Evolutionary conservation across 345 rosid genomes (phyloP).

Genomic region (Lagerstroemia speciosa): DNA sequence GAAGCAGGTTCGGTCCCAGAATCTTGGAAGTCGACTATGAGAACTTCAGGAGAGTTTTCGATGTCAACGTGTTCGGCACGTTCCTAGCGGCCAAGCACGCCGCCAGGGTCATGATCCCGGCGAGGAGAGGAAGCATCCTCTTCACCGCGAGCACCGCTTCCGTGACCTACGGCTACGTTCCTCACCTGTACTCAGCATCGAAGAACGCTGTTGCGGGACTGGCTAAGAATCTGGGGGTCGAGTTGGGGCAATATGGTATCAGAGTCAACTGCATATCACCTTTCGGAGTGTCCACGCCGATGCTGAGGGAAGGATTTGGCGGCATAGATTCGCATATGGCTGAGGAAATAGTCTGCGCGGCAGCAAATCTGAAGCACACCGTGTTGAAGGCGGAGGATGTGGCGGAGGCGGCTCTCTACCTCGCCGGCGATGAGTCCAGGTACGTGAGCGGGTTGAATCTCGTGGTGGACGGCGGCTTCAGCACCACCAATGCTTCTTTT

Average conservation of each 20-base stretch:
- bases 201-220: background rate
- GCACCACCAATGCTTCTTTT: constrained; percentile 2
- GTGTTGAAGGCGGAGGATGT: background rate
- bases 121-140: background rate
- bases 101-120: constrained; percentile 7
- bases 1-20: background rate
- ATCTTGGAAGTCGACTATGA: background rate
- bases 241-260: constrained; percentile 7
- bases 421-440: background rate
- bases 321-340: constrained; percentile 26
- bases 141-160: constrained; percentile 2
- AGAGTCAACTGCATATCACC: constrained; percentile 7
- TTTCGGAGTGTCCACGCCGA: background rate
- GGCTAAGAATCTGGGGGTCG: constrained; percentile 5
- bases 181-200: background rate
- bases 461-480: background rate
- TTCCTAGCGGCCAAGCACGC: constrained; percentile 1
- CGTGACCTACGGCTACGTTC: background rate
- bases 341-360: constrained; percentile 19
- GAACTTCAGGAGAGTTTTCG: background rate
- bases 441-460: constrained; percentile 3
- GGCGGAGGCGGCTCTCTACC: constrained; percentile 3
- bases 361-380: constrained; percentile 10
- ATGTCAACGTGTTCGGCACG: constrained; percentile 1
- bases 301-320: background rate